These are phyloP conservation scores for Trichoderma reesei DNA, from an alignment of 495 filamentous ascomycete genomes.

Conservation along the genomic window DNA sequence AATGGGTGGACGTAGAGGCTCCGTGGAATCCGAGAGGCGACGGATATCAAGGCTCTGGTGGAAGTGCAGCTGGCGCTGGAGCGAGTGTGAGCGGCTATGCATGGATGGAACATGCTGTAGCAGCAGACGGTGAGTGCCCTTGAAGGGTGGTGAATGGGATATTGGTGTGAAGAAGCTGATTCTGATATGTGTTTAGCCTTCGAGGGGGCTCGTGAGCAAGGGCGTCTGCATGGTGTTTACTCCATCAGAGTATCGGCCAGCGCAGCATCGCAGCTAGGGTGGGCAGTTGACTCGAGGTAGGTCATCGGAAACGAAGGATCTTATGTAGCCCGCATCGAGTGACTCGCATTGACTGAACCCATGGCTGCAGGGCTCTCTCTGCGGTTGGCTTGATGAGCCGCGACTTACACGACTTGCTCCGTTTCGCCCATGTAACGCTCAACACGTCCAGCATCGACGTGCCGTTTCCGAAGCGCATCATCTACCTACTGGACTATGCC, in stretches of 20 bases:
- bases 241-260: slow-evolving; percentile 15
- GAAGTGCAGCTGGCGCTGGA: slow-evolving; percentile 32
- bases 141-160: not conserved
- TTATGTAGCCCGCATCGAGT: not conserved
- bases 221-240: slow-evolving; percentile 16
- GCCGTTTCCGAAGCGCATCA: slow-evolving; percentile 9
- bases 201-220: slow-evolving; percentile 17
- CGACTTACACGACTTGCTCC: slow-evolving; percentile 11
- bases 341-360: not conserved
- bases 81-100: slow-evolving; percentile 33
- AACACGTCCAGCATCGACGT: not conserved
- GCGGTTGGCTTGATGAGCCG: slow-evolving; percentile 15
- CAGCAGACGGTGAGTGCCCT: slow-evolving; percentile 24
- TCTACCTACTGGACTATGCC: slow-evolving; percentile 13
- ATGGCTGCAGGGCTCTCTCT: slow-evolving; percentile 7
- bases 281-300: slow-evolving; percentile 14
- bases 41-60: slow-evolving; percentile 34
- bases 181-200: slow-evolving; percentile 8
- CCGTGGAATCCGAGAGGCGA: slow-evolving; percentile 42
- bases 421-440: not conserved
- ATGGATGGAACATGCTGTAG: slow-evolving; percentile 38
- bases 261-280: slow-evolving; percentile 13
- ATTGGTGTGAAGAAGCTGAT: not conserved
- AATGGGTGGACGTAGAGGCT: slow-evolving; percentile 20
- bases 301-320: not conserved